Conservation (phyloP, 768 basidiomycete genomes). For the Boletus subcaerulescens region DNA sequence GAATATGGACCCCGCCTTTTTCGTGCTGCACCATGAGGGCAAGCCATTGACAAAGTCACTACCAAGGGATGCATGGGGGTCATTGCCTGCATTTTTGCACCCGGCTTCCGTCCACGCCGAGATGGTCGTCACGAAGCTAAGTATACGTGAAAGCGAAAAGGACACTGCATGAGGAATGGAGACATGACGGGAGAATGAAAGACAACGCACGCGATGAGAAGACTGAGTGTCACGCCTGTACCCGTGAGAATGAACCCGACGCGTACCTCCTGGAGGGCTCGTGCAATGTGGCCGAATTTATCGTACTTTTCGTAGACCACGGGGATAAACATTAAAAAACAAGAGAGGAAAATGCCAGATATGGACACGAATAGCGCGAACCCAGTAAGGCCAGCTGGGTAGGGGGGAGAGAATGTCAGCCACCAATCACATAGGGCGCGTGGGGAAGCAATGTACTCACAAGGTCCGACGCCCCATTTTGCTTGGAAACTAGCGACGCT, state of each 20-base stretch:
- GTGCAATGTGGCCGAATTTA: conserved; percentile 70
- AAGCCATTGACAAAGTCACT: conserved; percentile 66
- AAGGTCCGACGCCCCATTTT: conserved; percentile 79
- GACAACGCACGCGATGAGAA: conserved; percentile 72
- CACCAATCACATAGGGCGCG: not conserved
- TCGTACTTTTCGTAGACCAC: conserved; percentile 85
- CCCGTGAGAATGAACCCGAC: conserved; percentile 81
- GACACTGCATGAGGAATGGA: conserved; percentile 15
- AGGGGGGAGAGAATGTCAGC: conserved; percentile 11
- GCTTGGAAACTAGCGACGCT: conserved; percentile 88
- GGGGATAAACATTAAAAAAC: conserved; percentile 74
- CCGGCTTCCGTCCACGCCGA: conserved; percentile 88
- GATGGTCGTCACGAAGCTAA: conserved; percentile 70
- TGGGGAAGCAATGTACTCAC: conserved; percentile 46
- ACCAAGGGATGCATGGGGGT: conserved; percentile 73
- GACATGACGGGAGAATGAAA: not conserved
- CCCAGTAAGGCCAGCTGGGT: conserved; percentile 76
- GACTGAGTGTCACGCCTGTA: conserved; percentile 57
- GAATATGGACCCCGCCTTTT: conserved; percentile 87
- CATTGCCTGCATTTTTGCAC: conserved; percentile 80
- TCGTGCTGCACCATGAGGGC: conserved; percentile 84
- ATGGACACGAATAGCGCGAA: conserved; percentile 84
- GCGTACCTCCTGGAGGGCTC: conserved; percentile 78
- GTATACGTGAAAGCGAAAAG: not conserved
- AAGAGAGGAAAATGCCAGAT: conserved; percentile 65